Percentiles rank a stretch among this genome's conserved stretches.
Conservation (phyloP, 108 stramenopile species). For the Nitzschia sp. region DNA sequence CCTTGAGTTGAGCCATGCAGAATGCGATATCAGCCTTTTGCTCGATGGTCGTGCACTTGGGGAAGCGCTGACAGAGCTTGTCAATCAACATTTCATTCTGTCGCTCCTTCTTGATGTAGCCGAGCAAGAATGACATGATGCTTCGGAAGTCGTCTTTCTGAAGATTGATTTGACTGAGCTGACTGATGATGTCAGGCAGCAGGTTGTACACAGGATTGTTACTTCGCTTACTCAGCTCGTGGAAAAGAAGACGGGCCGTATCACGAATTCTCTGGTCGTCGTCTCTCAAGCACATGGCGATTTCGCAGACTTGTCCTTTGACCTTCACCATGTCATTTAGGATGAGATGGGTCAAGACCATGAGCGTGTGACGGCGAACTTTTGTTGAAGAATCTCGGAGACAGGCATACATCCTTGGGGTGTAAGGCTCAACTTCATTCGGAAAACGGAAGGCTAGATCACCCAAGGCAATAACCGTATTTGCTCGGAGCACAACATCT, state of each 20-base stretch:
- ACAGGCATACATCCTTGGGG: slow-evolving; percentile 88
- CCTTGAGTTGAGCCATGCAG: slow-evolving; percentile 91
- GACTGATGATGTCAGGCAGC: slow-evolving; percentile 95
- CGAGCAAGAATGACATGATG: slow-evolving; percentile 92
- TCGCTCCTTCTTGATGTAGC: slow-evolving; percentile 96
- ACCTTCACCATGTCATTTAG: slow-evolving; percentile 99
- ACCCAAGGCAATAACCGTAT: slow-evolving; percentile 94
- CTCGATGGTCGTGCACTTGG: slow-evolving; percentile 64
- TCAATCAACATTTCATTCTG: slow-evolving; percentile 93
- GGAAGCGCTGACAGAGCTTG: slow-evolving; percentile 90
- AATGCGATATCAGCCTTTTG: slow-evolving; percentile 90
- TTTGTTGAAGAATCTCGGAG: slow-evolving; percentile 88
- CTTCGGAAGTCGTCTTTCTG: slow-evolving; percentile 77
- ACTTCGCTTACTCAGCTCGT: slow-evolving; percentile 90
- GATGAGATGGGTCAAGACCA: slow-evolving; percentile 97
- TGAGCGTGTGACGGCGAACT: slow-evolving; percentile 92
- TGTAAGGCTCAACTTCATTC: slow-evolving; percentile 98
- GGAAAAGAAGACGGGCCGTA: slow-evolving; percentile 92
- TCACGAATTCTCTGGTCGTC: slow-evolving; percentile 83
- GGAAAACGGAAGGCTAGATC: slow-evolving; percentile 98
- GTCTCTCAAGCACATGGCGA: slow-evolving; percentile 92
- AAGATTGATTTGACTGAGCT: slow-evolving; percentile 71
- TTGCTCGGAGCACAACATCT: slow-evolving; percentile 86
- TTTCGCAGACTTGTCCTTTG: slow-evolving; percentile 93
- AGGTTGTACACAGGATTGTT: slow-evolving; percentile 99